Base-by-base conservation (phyloP, 164 flowering plant genomes). In the Chimonanthus salicifolius region DNA sequence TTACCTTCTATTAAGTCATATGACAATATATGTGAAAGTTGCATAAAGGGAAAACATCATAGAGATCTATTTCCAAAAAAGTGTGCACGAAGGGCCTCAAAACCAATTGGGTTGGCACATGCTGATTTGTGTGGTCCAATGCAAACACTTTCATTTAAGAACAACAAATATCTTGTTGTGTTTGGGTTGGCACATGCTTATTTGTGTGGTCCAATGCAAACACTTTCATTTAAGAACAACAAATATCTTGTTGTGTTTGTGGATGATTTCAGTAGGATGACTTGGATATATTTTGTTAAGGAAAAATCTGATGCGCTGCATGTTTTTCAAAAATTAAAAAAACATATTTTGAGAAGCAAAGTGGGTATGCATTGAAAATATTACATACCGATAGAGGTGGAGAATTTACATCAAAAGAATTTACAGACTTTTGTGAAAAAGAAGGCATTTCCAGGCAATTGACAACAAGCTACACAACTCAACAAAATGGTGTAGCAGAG, bases 301-400 rank as follows among this genome's bases (percentile, higher is more conserved):
- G 46, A 71, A 62, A 58, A 71, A 71, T 45, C 51, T 5, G 67
- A 58, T 43, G 66, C n/a, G n/a, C n/a, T n/a, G n/a, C 66, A 33
- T 47, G 7, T 51, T 4, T 70, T 70, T 21, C 7, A 70, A 21
- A 70, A 54, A 20, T 70, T 50, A 3, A 70, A 70, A 33, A 21
- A 33, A n/a, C 21, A 20, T 70, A 8, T 50, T 67, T 43, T 60
- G 49, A 58, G 62, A 58, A 58, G 10, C 67, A 58, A 58, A 58
- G 66, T n/a, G 66, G 66, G 2, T 71, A 1, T 60, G 43, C 6
- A 9, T 9, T 69, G 15, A 69, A 69, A 46, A 69, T 60, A 0
- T n/a, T 69, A 3, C 4, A 1, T 9, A 58, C 49, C 4, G 49
- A 60, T 60, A 44, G 67, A 62, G 66, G 74, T 9, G 50, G 74